A percentile compares a stretch with the other conserved stretches of the same genome.
phyloP scores from a whole-genome alignment of 345 rosid genomes.

The Populus tremula region DNA sequence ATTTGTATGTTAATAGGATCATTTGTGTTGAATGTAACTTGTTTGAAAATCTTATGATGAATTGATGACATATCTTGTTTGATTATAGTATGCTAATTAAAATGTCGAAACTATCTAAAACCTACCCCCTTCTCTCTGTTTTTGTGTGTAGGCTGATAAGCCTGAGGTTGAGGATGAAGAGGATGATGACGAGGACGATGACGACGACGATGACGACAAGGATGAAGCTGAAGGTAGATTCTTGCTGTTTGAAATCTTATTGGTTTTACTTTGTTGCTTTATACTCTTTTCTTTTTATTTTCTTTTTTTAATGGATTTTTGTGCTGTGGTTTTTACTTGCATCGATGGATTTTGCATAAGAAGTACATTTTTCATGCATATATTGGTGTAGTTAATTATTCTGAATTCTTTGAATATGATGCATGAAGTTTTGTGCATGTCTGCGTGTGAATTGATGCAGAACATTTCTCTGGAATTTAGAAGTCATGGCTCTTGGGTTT shows the following conservation, averaged over 20 bases:
- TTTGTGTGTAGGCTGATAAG: slow-evolving; percentile 44
- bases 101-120: neutral
- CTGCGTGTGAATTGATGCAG: too few species aligned
- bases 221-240: slow-evolving; percentile 48
- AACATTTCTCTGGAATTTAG: too few species aligned
- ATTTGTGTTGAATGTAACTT: neutral
- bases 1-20: neutral
- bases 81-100: neutral
- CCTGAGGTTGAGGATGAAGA: slow-evolving; percentile 64
- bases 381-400: too few species aligned
- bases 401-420: too few species aligned
- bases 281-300: neutral
- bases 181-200: slow-evolving; percentile 58
- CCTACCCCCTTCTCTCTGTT: neutral
- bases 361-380: too few species aligned
- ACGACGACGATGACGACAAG: slow-evolving; percentile 53
- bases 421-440: too few species aligned
- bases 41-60: neutral
- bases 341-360: neutral
- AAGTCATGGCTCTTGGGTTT: too few species aligned
- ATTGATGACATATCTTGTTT: neutral
- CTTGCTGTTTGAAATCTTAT: neutral
- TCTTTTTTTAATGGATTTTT: neutral
- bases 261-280: neutral
- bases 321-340: neutral